phyloP scores from a whole-genome alignment of 2,329 filamentous ascomycete genomes.

The Cladosporium sphaerospermum region DNA sequence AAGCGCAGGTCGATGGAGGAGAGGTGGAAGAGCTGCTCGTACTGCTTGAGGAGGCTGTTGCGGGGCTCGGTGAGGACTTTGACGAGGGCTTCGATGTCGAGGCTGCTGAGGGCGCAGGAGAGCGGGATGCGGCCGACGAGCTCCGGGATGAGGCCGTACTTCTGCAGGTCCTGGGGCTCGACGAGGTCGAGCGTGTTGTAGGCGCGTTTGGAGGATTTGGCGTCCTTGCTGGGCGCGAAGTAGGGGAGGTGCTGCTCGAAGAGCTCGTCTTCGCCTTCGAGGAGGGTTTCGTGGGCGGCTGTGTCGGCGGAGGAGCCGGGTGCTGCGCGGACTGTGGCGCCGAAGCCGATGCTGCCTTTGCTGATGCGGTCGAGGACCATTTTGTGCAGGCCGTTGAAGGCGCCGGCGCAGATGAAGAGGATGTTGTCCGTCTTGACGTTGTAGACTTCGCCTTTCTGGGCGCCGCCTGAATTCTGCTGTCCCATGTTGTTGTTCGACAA shows the following conservation, averaged over 20 bases:
- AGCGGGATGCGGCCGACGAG: slow-evolving; percentile 94
- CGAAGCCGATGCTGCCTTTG: slow-evolving; percentile 83
- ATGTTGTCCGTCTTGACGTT: slow-evolving; percentile 92
- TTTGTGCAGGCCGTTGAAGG: slow-evolving; percentile 89
- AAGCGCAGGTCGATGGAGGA: slow-evolving; percentile 72
- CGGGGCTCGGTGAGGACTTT: slow-evolving; percentile 88
- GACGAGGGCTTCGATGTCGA: slow-evolving; percentile 63
- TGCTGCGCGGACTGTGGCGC: slow-evolving; percentile 63
- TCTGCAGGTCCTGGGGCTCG: slow-evolving; percentile 70
- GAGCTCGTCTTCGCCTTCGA: slow-evolving; percentile 51
- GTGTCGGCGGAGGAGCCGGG: slow-evolving; percentile 33
- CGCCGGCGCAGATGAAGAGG: slow-evolving; percentile 92
- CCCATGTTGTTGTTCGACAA: slow-evolving; percentile 30
- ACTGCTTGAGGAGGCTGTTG: slow-evolving; percentile 82
- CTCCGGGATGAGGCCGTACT: slow-evolving; percentile 75
- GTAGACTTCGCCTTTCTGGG: slow-evolving; percentile 52
- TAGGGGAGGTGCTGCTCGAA: slow-evolving; percentile 44
- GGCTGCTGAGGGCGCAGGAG: slow-evolving; percentile 73
- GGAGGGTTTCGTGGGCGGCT: slow-evolving; percentile 52
- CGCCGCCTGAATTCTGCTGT: slow-evolving; percentile 17
- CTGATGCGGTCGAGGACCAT: slow-evolving; percentile 80
- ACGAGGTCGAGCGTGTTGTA: slow-evolving; percentile 63
- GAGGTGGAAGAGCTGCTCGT: slow-evolving; percentile 78
- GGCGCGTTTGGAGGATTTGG: slow-evolving; percentile 49
- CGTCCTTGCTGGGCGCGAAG: slow-evolving; percentile 33